Evolutionary conservation across 345 rosid species (phyloP), one percentile per base, ranked within the genome.

Genomic region (Ceriops tagal): DNA sequence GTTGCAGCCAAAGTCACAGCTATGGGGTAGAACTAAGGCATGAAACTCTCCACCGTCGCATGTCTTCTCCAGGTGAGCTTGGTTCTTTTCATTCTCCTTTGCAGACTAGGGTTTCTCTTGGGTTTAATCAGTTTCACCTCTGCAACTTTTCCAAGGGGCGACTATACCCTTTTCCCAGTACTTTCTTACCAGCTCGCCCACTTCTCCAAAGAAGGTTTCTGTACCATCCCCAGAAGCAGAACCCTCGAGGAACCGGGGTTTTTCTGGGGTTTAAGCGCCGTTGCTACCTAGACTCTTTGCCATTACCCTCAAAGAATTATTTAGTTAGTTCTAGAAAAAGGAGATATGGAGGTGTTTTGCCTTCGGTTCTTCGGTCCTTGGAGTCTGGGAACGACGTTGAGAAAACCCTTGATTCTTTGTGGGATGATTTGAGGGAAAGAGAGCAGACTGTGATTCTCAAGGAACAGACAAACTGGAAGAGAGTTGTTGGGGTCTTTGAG

Each of bases 381-480:
- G 84, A 85, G 49, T 82, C 91, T 51, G 82, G 70, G 66, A 61
- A 65, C 39, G 86, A 91, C 69, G 37, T 89, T 22, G 93, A 84
- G 11, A 75, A 77, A 5, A 80, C 88, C 77, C 91, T 91, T 32
- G 8, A 73, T 71, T 85, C 88, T 6, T 61, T 59, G 20, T 83
- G 85, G 70, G 79, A 80, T 61, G 77, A 84, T 68, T 65, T 93
- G 66, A 89, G 74, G 66, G 88, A 97, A 20, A 93, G 85, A 78
- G 91, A 91, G 39, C 96, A 89, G 78, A 89, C 93, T 39, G 89
- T 89, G 77, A 67, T 91, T 53, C 93, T 93, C 66, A 93, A 87
- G 65, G 88, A 83, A 55, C 98, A 88, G 79, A 77, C 76, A 22
- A 76, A 76, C 18, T 89, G 90, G 77, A 84, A 82, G 55, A 88